Percentiles rank a stretch among this genome's conserved stretches.
phyloP scores from a whole-genome alignment of 306 rosid genomes.

The Parietaria judaica region DNA sequence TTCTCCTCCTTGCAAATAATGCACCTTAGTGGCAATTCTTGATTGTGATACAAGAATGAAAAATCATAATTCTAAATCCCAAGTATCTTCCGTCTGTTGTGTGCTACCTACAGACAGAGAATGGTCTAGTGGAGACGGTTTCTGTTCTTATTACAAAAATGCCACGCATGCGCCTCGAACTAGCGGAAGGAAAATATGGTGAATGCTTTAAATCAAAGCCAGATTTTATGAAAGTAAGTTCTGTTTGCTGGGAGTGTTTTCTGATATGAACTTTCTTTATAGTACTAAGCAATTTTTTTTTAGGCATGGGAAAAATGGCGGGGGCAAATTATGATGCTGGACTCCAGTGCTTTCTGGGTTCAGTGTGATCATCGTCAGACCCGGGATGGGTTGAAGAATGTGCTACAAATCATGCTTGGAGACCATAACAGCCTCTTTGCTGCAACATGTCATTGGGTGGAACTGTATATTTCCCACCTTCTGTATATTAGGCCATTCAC shows the following conservation, averaged over 20 bases:
- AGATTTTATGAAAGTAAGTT: constrained; percentile 70
- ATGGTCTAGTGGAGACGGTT: constrained; percentile 89
- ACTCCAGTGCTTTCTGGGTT: constrained; percentile 72
- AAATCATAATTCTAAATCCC: constrained; percentile 7
- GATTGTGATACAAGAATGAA: constrained; percentile 13
- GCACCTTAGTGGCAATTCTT: constrained; percentile 5
- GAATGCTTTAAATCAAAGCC: constrained; percentile 77
- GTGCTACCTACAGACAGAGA: constrained; percentile 52
- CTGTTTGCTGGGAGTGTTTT: background rate
- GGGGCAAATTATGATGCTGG: constrained; percentile 71
- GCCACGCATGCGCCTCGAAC: constrained; percentile 71
- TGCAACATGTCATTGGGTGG: constrained; percentile 73
- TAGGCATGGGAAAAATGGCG: constrained; percentile 99
- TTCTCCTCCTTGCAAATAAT: constrained; percentile 6
- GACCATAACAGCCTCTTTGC: constrained; percentile 49
- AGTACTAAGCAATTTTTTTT: constrained; percentile 13
- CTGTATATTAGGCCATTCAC: constrained; percentile 75
- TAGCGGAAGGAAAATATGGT: constrained; percentile 56
- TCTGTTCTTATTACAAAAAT: constrained; percentile 77
- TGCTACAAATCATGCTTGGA: constrained; percentile 86
- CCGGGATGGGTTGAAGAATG: constrained; percentile 65
- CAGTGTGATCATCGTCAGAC: constrained; percentile 70
- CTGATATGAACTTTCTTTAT: constrained; percentile 4
- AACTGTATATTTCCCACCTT: constrained; percentile 73
- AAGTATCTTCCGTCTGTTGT: constrained; percentile 19